phyloP scores from a whole-genome alignment of 495 filamentous ascomycete genomes.

The Articulospora tetracladia region DNA sequence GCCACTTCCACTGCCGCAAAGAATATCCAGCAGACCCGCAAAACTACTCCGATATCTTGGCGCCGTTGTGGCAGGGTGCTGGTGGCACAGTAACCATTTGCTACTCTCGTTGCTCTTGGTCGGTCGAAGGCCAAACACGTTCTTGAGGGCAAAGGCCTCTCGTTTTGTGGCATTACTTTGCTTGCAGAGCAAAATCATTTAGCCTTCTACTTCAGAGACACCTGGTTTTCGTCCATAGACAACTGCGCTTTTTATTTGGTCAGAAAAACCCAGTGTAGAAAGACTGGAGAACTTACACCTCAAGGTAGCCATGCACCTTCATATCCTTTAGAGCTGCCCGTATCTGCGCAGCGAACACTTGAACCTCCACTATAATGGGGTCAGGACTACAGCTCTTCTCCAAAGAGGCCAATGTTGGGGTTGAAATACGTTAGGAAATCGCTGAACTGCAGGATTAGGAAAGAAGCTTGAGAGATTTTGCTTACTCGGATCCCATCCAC shows the following conservation, averaged over 20 bases:
- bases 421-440: not conserved
- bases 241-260: not conserved
- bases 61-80: no score
- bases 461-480: not conserved
- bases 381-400: not conserved
- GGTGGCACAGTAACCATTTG: no score
- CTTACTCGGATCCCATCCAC: not conserved
- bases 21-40: no score
- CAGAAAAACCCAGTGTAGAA: not conserved
- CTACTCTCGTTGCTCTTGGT: no score
- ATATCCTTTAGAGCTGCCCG: not conserved
- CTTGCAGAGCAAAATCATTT: no score
- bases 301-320: slow-evolving; percentile 1
- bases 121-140: no score
- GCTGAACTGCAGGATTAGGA: not conserved
- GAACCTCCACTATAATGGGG: not conserved
- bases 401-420: not conserved
- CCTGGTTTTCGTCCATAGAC: slow-evolving; percentile 3
- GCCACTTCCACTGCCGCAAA: no score
- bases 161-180: no score
- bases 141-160: no score
- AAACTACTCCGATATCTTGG: no score
- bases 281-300: not conserved
- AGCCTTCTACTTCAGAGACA: not conserved
- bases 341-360: slow-evolving; percentile 1